A percentile compares a stretch with the other conserved stretches of the same genome.
phyloP scores from a whole-genome alignment of 345 rosid genomes.

The Isatis tinctoria region DNA sequence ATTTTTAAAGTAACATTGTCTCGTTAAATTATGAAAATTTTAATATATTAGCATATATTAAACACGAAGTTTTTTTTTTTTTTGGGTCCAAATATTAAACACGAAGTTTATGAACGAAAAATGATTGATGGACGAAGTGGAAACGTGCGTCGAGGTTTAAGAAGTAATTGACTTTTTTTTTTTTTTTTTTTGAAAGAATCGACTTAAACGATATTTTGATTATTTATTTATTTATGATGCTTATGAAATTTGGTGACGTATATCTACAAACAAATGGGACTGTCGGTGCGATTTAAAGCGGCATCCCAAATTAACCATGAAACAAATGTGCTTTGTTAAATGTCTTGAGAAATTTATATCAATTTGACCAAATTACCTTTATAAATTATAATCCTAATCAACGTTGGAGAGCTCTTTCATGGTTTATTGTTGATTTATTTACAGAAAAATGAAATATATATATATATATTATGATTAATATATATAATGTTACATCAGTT shows the following conservation, averaged over 20 bases:
- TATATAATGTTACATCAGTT: no score
- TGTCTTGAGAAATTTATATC: no score
- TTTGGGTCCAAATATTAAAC: no score
- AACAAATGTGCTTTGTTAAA: slow-evolving; percentile 33
- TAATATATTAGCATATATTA: no score
- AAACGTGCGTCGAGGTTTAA: slow-evolving; percentile 28
- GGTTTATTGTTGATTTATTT: not conserved
- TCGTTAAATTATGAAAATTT: not conserved
- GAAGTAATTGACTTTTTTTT: slow-evolving; percentile 13
- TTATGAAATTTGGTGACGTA: not conserved
- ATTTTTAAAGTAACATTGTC: not conserved
- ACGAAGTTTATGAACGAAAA: not conserved
- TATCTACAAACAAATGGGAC: no score
- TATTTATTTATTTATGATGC: not conserved
- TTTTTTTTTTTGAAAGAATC: not conserved
- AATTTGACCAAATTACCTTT: not conserved
- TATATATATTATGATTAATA: no score
- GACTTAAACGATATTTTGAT: not conserved
- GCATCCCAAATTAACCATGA: slow-evolving; percentile 9
- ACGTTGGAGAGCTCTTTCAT: not conserved
- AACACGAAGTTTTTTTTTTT: no score
- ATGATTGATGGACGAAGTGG: slow-evolving; percentile 23
- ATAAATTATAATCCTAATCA: not conserved
- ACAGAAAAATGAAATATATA: not conserved
- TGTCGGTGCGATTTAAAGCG: slow-evolving; percentile 22